Evolutionary conservation across 768 basidiomycete genomes (phyloP), one percentile per base, ranked within the genome.

Genomic region (Podaxis sp.): DNA sequence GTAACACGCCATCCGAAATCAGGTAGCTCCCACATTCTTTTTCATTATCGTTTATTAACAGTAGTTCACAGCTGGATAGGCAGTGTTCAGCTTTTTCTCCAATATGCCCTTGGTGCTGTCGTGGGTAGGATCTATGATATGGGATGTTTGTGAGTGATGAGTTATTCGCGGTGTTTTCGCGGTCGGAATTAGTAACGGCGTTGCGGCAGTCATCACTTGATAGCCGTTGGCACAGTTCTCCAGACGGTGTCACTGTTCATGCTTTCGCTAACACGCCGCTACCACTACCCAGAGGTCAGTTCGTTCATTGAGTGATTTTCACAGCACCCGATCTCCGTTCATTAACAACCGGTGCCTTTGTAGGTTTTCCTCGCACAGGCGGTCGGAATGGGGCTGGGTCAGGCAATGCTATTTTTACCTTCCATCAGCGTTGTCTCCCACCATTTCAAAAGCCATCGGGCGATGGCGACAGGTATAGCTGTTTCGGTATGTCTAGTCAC

Each of bases 291-390:
- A 58, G 76, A 83, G 71, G 76, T 84, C 55, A 57, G 42, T 36
- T 6, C 16, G 32, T 32, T 18, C 16, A 6, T 44, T 18, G 18
- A 32, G n/a, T 42, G n/a, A 42, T 48, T 36, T 51, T 60, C 14
- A 32, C 66, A 7, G 27, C 63, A 25, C 55, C 55, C 28, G 65
- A 66, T 4, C 57, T 61, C 9, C 50, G 14, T 54, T 36, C 14
- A 38, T 54, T 69, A 36, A 54, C 47, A 50, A 25, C 23, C 48
- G 61, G 21, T 63, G 62, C 37, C 48, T 57, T 51, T 63, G 64
- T 36, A 81, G 74, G 72, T 82, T 16, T 83, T 85, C 66, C 71
- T 85, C 11, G 71, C 81, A 0, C 83, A 86, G 69, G 83, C 78
- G 3, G 70, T 86, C n/a, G 83, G 81, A n/a, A 79, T 82, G 71